Base-by-base conservation (phyloP, 768 basidiomycete genomes). In the Suillus variegatus region DNA sequence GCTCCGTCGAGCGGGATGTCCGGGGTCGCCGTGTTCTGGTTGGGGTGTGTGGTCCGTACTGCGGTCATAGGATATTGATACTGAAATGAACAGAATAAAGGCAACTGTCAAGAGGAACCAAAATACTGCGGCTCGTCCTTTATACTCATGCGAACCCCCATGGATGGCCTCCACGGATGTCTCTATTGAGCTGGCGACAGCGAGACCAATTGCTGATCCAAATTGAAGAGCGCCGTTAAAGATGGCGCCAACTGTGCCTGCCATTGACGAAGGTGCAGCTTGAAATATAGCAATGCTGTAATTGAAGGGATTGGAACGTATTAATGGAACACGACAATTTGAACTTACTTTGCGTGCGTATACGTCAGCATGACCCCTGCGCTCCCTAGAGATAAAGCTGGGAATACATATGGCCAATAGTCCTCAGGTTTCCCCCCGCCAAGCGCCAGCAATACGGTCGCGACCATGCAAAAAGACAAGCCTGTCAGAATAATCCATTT, bases 211-310 rank as follows among this genome's bases (percentile, higher is more conserved):
- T 8, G 86, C 86, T 12, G 79, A 79, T 40, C 85, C 85, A 64
- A 85, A 75, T 71, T 88, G 84, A 1, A 86, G 79, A 12, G 84
- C 82, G 28, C 81, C 79, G 64, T 84, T 85, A 77, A 85, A 85
- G 47, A 88, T 82, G 18, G 86, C 86, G n/a, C 84, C 84, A 16
- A 86, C 80, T 6, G 82, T 83, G 47, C 86, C 86, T 5, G 84
- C 79, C 70, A 84, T 81, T 16, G 77, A 76, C 9, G 81, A 65
- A 6, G 85, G 85, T 6, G 79, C 80, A 41, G 79, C 79, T 65
- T 77, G 80, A 73, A 87, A 81, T 47, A 86, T 78, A 14, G 84
- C 83, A 55, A 87, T 82, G 68, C 83, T 86, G 61, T 3, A 18
- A 32, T 52, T 28, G 13, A 54, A 62, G 57, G 3, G 32, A 41